phyloP scores from a whole-genome alignment of 805 yeast genomes.

The Saturnispora galanensis region DNA sequence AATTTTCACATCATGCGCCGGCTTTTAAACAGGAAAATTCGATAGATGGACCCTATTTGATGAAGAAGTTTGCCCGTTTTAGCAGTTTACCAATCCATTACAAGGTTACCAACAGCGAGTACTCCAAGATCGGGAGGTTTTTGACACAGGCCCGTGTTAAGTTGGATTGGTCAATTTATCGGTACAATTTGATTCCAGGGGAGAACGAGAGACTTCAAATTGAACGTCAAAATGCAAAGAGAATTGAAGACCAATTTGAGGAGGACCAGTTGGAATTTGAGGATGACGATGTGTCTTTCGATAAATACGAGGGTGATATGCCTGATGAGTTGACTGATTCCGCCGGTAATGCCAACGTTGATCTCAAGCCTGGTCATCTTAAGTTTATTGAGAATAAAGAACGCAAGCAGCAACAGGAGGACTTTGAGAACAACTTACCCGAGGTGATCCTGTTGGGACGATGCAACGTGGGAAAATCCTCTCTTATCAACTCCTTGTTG shows the following conservation, averaged over 20 bases:
- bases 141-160: conserved; percentile 37
- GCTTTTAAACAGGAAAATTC: background rate
- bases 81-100: conserved; percentile 9
- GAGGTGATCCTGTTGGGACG: conserved; percentile 70
- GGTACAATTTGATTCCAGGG: conserved; percentile 50
- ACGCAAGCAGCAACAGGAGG: conserved; percentile 13
- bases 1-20: too few relatives aligned
- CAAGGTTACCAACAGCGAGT: conserved; percentile 7
- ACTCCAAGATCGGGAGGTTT: conserved; percentile 24
- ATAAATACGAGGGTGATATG: conserved; percentile 3
- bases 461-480: conserved; percentile 82
- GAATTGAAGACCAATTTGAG: conserved; percentile 3
- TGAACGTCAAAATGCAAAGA: background rate
- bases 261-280: background rate
- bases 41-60: conserved; percentile 17
- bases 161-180: conserved; percentile 52
- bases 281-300: background rate
- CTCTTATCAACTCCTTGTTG: conserved; percentile 55
- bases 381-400: conserved; percentile 19
- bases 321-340: conserved; percentile 1
- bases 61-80: conserved; percentile 10
- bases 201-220: conserved; percentile 23
- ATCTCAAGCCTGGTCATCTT: conserved; percentile 21
- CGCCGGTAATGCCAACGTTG: background rate
- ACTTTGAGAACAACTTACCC: conserved; percentile 40